Percentiles rank a stretch among this genome's conserved stretches.
Conservation (phyloP, 2,329 filamentous ascomycete species). For the Leptodontidium sp. region DNA sequence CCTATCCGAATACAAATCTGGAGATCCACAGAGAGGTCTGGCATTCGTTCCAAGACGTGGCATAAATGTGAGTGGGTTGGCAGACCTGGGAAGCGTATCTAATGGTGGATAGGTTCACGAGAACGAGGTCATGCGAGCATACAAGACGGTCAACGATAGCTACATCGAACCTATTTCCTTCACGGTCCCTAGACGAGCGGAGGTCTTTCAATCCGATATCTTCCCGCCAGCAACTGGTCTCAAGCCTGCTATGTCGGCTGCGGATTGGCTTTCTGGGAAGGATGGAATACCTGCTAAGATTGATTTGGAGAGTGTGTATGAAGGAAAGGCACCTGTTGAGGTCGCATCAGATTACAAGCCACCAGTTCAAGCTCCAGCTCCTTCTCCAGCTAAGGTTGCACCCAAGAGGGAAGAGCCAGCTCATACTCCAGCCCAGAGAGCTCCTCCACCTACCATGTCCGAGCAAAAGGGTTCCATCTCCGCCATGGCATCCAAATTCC, state of each 20-base stretch:
- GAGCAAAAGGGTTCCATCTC: conserved; percentile 90
- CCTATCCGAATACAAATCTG: conserved; percentile 96
- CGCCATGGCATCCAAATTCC: conserved; percentile 84
- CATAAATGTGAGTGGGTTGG: conserved; percentile 72
- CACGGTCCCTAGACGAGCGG: conserved; percentile 90
- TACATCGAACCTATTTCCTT: conserved; percentile 98
- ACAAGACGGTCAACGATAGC: conserved; percentile 94
- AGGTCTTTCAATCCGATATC: conserved; percentile 97
- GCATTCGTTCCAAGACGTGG: conserved; percentile 95
- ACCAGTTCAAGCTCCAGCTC: conserved; percentile 53
- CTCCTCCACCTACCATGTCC: conserved; percentile 73
- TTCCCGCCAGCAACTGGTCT: conserved; percentile 85
- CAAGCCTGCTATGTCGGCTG: conserved; percentile 80
- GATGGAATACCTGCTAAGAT: conserved; percentile 88
- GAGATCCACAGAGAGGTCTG: conserved; percentile 91
- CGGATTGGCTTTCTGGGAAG: conserved; percentile 89
- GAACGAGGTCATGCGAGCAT: conserved; percentile 94
- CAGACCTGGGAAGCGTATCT: conserved; percentile 29
- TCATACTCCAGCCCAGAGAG: conserved; percentile 56
- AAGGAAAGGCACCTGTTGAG: conserved; percentile 82
- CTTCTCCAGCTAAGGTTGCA: conserved; percentile 53
- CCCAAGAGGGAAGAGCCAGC: conserved; percentile 61
- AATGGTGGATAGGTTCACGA: conserved; percentile 74
- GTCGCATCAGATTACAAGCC: conserved; percentile 75
- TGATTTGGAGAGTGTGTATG: conserved; percentile 90